Evolutionary conservation across 164 flowering plant species (phyloP).

Genomic region (Piper longum): DNA sequence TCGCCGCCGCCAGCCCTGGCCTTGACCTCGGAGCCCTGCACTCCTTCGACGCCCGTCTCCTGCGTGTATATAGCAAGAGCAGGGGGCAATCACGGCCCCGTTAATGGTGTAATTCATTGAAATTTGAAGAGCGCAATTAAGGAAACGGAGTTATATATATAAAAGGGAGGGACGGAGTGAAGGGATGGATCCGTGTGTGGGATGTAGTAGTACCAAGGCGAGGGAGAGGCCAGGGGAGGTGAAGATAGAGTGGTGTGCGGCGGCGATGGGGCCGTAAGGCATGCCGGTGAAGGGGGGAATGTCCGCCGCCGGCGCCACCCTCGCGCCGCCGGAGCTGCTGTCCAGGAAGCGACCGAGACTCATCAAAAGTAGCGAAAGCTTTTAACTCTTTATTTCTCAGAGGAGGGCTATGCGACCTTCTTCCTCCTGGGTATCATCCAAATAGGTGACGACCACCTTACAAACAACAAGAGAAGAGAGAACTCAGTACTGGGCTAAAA

Average conservation of each 20-base stretch:
- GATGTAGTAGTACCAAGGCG: constrained; percentile 43
- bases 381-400: too few species aligned
- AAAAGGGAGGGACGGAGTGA: neutral
- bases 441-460: too few species aligned
- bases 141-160: neutral
- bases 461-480: too few species aligned
- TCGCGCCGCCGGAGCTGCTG: constrained; percentile 27
- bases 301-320: constrained; percentile 28
- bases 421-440: neutral
- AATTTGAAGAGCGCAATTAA: neutral
- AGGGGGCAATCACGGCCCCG: neutral
- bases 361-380: constrained; percentile 20
- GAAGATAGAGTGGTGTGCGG: constrained; percentile 63
- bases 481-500: too few species aligned
- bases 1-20: constrained; percentile 30
- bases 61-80: constrained; percentile 7
- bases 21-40: constrained; percentile 48
- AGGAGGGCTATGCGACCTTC: too few species aligned
- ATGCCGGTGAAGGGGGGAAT: constrained; percentile 39
- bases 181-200: constrained; percentile 2
- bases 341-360: constrained; percentile 91
- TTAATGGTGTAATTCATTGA: neutral
- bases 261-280: constrained; percentile 37
- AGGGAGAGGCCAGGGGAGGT: constrained; percentile 90
- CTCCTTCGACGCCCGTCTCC: constrained; percentile 67